Conservation (phyloP, 129 eudicot species). For the Artemisia annua region DNA sequence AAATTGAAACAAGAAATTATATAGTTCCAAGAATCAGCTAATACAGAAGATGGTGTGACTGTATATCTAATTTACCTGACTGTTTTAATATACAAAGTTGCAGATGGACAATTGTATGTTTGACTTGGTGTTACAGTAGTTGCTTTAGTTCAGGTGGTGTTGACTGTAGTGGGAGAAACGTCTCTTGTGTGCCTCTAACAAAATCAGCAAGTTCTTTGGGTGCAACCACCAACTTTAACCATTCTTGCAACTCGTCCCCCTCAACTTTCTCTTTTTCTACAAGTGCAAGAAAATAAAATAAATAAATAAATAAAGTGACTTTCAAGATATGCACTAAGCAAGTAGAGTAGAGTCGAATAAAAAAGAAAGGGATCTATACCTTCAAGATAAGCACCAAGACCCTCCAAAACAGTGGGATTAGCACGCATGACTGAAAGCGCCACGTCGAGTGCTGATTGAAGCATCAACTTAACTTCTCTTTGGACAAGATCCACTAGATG, state of each 20-base stretch:
- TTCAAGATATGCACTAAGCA: background rate
- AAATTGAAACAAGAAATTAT: conserved; percentile 10
- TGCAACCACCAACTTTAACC: conserved; percentile 91
- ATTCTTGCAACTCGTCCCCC: conserved; percentile 80
- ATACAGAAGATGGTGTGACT: conserved; percentile 14
- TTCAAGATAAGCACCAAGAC: conserved; percentile 96
- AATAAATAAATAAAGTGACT: too few relatives aligned
- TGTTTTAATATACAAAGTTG: conserved; percentile 33
- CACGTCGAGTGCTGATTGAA: conserved; percentile 93
- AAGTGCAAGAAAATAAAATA: background rate
- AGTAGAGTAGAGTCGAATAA: background rate
- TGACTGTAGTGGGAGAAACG: conserved; percentile 66
- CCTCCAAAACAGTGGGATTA: conserved; percentile 93
- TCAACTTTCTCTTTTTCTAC: conserved; percentile 85
- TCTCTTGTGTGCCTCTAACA: conserved; percentile 47
- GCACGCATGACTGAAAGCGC: conserved; percentile 94
- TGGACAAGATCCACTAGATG: conserved; percentile 97
- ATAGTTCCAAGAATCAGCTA: conserved; percentile 29
- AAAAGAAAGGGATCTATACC: conserved; percentile 40
- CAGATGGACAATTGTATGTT: conserved; percentile 8
- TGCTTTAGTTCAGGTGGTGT: conserved; percentile 45
- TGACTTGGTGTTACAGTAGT: conserved; percentile 27
- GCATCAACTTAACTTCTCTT: conserved; percentile 77
- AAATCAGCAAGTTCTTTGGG: conserved; percentile 78
- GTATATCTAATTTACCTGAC: conserved; percentile 26